These are phyloP conservation scores for Flaveria linearis DNA, from an alignment of 129 eudicot species.

Conservation along the genomic window DNA sequence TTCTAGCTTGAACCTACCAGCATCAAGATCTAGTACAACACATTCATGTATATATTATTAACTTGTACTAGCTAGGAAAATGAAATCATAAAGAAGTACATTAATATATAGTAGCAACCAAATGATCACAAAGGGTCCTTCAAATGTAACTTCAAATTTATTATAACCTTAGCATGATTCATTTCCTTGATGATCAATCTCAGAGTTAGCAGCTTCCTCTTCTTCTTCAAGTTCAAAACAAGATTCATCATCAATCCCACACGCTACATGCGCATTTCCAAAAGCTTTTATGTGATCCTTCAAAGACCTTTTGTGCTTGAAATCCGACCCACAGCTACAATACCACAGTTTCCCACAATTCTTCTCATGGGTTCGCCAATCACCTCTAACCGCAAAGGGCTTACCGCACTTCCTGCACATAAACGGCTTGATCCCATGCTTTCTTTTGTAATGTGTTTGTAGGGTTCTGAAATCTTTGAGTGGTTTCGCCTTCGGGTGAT, in stretches of 20 bases:
- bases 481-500: constrained; percentile 85
- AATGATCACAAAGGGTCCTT: constrained; percentile 20
- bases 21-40: constrained; percentile 20
- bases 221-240: constrained; percentile 50
- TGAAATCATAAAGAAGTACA: background rate
- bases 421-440: constrained; percentile 85
- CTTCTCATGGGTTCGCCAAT: constrained; percentile 93
- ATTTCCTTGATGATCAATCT: constrained; percentile 67
- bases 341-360: constrained; percentile 93
- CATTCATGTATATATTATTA: constrained; percentile 4
- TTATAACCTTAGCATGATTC: constrained; percentile 16
- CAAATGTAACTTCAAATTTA: constrained; percentile 7
- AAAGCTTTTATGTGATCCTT: constrained; percentile 84
- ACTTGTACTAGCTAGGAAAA: constrained; percentile 17
- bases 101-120: background rate
- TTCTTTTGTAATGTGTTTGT: constrained; percentile 89
- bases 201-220: constrained; percentile 53
- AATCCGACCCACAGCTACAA: constrained; percentile 85
- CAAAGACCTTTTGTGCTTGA: constrained; percentile 83
- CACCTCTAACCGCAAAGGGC: constrained; percentile 84
- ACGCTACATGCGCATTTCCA: constrained; percentile 73
- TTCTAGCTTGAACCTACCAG: background rate
- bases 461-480: constrained; percentile 92
- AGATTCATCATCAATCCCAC: constrained; percentile 55
- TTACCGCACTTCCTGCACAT: constrained; percentile 83